Evolutionary conservation across 1,284 basidiomycete genomes (phyloP).

Genomic region (Anthracocystis panici-leucophaei): DNA sequence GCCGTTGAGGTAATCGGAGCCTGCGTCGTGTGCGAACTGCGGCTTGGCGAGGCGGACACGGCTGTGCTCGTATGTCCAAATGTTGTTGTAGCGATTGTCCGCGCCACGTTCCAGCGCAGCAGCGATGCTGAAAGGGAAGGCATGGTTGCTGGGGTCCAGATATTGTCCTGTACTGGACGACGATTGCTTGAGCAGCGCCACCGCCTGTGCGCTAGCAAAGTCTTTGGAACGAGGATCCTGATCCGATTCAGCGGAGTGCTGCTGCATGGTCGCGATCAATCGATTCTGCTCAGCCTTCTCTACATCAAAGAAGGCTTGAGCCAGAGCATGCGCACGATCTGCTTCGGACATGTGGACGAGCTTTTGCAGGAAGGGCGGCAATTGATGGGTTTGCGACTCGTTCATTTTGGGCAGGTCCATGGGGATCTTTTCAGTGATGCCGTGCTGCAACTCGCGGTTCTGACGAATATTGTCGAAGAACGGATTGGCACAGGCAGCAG

Average conservation of each 20-base stretch:
- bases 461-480: conserved; percentile 91
- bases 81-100: conserved; percentile 88
- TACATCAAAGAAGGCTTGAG: conserved; percentile 89
- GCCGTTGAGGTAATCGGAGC: conserved; percentile 65
- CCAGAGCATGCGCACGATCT: conserved; percentile 81
- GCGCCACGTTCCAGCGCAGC: conserved; percentile 94
- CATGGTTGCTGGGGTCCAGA: conserved; percentile 27
- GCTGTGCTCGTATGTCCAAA: conserved; percentile 94
- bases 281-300: conserved; percentile 90
- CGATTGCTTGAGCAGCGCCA: conserved; percentile 28
- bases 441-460: conserved; percentile 87
- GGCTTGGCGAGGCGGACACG: conserved; percentile 61
- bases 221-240: conserved; percentile 49
- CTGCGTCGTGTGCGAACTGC: conserved; percentile 37
- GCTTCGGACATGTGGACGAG: conserved; percentile 74
- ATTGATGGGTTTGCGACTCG: conserved; percentile 68
- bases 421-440: conserved; percentile 72
- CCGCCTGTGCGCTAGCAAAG: conserved; percentile 33
- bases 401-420: conserved; percentile 55
- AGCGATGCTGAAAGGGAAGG: conserved; percentile 88
- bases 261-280: conserved; percentile 90
- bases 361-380: conserved; percentile 84
- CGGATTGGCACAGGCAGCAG: conserved; percentile 67
- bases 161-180: conserved; percentile 9
- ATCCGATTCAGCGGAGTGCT: conserved; percentile 76